Evolutionary conservation across 2,329 filamentous ascomycete genomes (phyloP).

Genomic region (Sphaerostilbella broomeana): DNA sequence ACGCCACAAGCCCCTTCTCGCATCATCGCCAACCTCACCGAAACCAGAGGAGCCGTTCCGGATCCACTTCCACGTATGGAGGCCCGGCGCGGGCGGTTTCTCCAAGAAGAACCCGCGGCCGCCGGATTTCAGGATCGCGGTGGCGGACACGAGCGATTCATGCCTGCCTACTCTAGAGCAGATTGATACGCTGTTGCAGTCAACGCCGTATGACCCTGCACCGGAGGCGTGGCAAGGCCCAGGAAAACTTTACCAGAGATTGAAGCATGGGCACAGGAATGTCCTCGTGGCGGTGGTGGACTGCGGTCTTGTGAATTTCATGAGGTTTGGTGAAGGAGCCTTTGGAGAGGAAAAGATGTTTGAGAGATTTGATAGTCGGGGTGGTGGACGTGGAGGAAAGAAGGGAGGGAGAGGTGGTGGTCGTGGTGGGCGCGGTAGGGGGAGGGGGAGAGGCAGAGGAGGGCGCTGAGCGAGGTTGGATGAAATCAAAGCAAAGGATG

Average conservation of each 20-base stretch:
- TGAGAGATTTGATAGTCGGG: conserved; percentile 44
- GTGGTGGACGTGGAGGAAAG: conserved; percentile 34
- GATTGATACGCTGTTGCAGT: conserved; percentile 63
- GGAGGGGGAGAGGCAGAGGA: conserved; percentile 21
- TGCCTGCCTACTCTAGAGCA: conserved; percentile 67
- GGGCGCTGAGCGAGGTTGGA: too few relatives aligned
- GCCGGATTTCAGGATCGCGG: conserved; percentile 79
- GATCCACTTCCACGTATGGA: conserved; percentile 78
- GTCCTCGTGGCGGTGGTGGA: conserved; percentile 85
- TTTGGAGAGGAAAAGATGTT: conserved; percentile 72
- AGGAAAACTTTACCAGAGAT: conserved; percentile 60
- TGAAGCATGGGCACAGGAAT: conserved; percentile 80
- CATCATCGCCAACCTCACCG: conserved; percentile 19
- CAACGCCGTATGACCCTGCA: conserved; percentile 63
- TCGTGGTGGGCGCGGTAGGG: conserved; percentile 30
- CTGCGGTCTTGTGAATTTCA: conserved; percentile 80
- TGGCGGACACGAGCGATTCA: conserved; percentile 69
- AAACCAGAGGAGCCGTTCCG: conserved; percentile 52
- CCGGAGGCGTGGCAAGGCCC: conserved; percentile 29
- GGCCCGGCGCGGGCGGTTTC: conserved; percentile 54
- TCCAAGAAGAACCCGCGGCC: conserved; percentile 70
- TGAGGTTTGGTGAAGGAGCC: conserved; percentile 70
- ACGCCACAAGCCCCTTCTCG: conserved; percentile 51
- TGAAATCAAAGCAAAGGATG: too few relatives aligned
- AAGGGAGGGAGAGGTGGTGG: conserved; percentile 38